Percentiles rank a stretch among this genome's conserved stretches.
These are phyloP conservation scores for Stromatinia cepivora DNA, from an alignment of 2,329 filamentous ascomycete species.

Conservation along the genomic window DNA sequence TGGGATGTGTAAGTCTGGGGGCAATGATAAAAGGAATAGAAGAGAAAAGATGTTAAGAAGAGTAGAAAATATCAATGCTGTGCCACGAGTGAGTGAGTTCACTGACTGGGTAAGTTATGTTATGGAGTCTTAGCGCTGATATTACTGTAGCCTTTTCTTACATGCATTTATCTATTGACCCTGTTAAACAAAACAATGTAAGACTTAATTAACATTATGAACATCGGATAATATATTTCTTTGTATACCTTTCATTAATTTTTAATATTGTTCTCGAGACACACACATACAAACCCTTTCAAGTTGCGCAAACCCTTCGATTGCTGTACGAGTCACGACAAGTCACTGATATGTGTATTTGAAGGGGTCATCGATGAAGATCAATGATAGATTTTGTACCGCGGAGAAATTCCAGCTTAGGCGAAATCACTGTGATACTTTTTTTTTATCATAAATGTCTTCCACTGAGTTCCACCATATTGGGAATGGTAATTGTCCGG, in stretches of 20 bases:
- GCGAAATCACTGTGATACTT: background rate
- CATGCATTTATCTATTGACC: background rate
- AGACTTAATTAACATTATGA: background rate
- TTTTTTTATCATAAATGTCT: background rate
- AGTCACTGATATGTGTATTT: background rate
- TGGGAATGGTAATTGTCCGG: background rate
- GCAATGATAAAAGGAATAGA: background rate
- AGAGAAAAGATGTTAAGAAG: background rate
- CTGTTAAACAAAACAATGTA: conserved; percentile 1
- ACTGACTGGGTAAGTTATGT: background rate
- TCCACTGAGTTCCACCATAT: background rate
- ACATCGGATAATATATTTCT: background rate
- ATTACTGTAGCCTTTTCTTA: too few relatives aligned
- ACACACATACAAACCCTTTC: background rate
- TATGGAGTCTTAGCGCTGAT: background rate
- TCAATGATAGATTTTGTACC: too few relatives aligned
- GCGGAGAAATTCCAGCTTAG: background rate
- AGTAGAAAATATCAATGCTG: background rate
- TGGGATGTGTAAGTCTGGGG: background rate
- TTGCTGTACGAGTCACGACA: background rate
- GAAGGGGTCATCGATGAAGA: background rate
- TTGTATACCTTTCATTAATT: background rate
- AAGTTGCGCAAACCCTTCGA: background rate
- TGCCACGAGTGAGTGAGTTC: conserved; percentile 8
- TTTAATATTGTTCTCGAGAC: conserved; percentile 4